phyloP scores from a whole-genome alignment of 257 asterid species.

The Nicotiana attenuata region DNA sequence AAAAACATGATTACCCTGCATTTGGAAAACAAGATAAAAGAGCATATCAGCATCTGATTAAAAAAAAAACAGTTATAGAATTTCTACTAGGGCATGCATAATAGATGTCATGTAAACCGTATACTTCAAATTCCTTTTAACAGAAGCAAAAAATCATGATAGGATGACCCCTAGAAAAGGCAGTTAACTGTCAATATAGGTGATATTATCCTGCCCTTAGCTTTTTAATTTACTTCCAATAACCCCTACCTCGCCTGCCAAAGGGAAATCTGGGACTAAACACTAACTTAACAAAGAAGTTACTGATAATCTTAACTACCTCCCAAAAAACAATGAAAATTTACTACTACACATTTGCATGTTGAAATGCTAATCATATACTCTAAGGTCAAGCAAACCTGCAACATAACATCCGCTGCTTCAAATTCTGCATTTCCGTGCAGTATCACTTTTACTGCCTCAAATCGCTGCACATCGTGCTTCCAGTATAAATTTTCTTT shows the following conservation, averaged over 20 bases:
- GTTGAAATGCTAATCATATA: slow-evolving; percentile 3
- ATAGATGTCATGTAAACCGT: background rate
- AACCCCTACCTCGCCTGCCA: background rate
- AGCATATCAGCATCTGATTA: background rate
- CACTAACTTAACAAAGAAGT: background rate
- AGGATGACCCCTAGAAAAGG: background rate
- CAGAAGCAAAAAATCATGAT: background rate
- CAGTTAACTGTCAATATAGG: background rate
- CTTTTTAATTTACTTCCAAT: background rate
- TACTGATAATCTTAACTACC: background rate
- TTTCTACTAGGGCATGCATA: background rate
- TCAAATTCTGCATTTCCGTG: slow-evolving; percentile 99
- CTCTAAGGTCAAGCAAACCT: slow-evolving; percentile 43
- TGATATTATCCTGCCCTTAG: background rate
- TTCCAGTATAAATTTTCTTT: slow-evolving; percentile 79
- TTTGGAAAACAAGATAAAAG: slow-evolving; percentile 13
- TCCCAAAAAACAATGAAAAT: background rate
- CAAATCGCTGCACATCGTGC: slow-evolving; percentile 83
- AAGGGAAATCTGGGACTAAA: slow-evolving; percentile 4
- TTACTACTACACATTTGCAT: background rate
- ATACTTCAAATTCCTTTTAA: slow-evolving; percentile 2
- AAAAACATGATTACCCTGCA: slow-evolving; percentile 82
- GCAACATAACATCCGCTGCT: slow-evolving; percentile 68
- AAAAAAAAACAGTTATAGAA: background rate
- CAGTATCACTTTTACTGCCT: slow-evolving; percentile 67